Conservation (phyloP, 129 eudicot genomes). For the Smallanthus sonchifolius region DNA sequence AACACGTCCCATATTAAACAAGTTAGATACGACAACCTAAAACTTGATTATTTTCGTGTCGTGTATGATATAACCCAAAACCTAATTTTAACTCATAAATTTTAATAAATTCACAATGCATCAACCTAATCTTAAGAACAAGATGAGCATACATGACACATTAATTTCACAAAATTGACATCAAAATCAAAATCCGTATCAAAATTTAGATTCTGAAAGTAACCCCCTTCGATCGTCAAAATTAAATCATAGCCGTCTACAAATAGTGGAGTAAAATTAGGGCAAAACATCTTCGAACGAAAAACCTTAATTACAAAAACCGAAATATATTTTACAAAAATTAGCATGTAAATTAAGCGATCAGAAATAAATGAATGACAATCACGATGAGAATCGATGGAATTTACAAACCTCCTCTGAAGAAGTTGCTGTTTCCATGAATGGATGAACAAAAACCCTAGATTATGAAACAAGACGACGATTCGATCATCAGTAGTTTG, state of each 20-base stretch:
- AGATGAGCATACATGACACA: background rate
- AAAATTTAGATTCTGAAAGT: background rate
- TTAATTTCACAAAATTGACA: background rate
- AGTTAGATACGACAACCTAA: too few relatives aligned
- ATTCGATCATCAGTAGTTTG: background rate
- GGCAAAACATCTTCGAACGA: background rate
- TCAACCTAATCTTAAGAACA: background rate
- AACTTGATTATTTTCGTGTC: too few relatives aligned
- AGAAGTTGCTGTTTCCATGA: constrained; percentile 11
- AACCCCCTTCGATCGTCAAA: constrained; percentile 6
- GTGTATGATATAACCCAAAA: too few relatives aligned
- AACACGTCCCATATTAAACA: too few relatives aligned
- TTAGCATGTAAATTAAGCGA: background rate
- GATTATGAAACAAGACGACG: background rate
- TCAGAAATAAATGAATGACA: background rate
- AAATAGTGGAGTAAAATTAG: background rate
- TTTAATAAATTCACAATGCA: background rate
- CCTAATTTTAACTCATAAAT: too few relatives aligned
- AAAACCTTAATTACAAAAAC: background rate
- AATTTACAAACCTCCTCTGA: constrained; percentile 24
- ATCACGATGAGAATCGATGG: background rate
- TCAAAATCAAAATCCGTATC: constrained; percentile 2
- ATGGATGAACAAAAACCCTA: constrained; percentile 13
- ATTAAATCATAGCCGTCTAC: background rate
- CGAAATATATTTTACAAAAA: background rate